phyloP scores from a whole-genome alignment of 257 asterid genomes.

The Penstemon newberryi region DNA sequence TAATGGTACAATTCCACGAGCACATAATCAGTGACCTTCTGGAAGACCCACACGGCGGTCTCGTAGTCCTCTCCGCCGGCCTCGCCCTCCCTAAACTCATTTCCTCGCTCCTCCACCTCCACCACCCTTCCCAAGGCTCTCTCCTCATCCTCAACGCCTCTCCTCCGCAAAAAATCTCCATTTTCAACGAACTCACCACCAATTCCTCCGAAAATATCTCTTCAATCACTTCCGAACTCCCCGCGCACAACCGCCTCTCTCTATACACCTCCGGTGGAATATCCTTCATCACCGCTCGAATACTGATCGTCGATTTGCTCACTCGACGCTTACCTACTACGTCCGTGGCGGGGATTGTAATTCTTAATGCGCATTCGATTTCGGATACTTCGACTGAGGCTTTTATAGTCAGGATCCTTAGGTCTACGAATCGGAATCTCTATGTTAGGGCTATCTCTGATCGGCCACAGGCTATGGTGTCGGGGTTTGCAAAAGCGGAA shows the following conservation, averaged over 20 bases:
- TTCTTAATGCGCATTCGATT: slow-evolving; percentile 76
- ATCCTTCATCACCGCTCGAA: slow-evolving; percentile 75
- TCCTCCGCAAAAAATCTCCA: slow-evolving; percentile 57
- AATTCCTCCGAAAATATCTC: slow-evolving; percentile 32
- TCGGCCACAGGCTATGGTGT: slow-evolving; percentile 77
- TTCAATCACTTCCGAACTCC: slow-evolving; percentile 81
- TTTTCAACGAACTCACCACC: slow-evolving; percentile 24
- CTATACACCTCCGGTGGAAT: slow-evolving; percentile 78
- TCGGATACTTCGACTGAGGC: slow-evolving; percentile 96
- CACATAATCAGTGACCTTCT: slow-evolving; percentile 79
- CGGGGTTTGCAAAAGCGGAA: slow-evolving; percentile 94
- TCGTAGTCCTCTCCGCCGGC: slow-evolving; percentile 80
- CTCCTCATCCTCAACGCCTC: slow-evolving; percentile 82
- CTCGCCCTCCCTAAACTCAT: slow-evolving; percentile 79
- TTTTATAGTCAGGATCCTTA: slow-evolving; percentile 75
- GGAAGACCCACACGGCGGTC: slow-evolving; percentile 80
- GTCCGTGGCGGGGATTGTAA: slow-evolving; percentile 67
- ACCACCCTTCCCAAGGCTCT: slow-evolving; percentile 76
- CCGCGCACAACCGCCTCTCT: slow-evolving; percentile 62
- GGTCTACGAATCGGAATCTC: slow-evolving; percentile 55
- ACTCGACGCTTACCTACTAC: slow-evolving; percentile 70
- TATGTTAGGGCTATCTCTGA: slow-evolving; percentile 92
- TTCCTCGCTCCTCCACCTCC: slow-evolving; percentile 72
- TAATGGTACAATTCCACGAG: slow-evolving; percentile 81
- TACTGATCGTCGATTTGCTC: slow-evolving; percentile 87